Conservation (phyloP, 352 stramenopile genomes). For the Pythium sp. region DNA sequence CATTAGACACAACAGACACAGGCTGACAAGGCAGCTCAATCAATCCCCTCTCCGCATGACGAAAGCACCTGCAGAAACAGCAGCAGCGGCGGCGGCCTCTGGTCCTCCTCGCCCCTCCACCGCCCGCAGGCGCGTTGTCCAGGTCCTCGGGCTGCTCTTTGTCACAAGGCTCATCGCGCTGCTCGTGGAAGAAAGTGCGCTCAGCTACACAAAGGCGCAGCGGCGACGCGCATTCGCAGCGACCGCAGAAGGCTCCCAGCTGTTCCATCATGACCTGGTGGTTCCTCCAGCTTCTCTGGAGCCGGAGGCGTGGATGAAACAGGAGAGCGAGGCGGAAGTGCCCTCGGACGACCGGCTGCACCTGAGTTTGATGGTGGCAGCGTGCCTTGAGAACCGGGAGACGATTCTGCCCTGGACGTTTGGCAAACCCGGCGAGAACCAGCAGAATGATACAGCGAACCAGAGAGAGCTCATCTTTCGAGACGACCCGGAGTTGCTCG, state of each 20-base stretch:
- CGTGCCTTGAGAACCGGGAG: conserved; percentile 19
- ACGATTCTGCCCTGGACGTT: conserved; percentile 24
- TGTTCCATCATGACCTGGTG: conserved; percentile 1
- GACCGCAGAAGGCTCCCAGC: neutral
- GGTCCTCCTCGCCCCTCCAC: neutral
- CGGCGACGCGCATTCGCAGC: neutral
- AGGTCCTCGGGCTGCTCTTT: neutral
- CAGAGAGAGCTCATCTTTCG: conserved; percentile 12
- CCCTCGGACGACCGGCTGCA: conserved; percentile 20
- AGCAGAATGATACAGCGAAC: neutral
- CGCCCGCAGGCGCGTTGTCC: neutral
- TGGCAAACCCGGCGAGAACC: conserved; percentile 3
- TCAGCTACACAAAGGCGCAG: neutral
- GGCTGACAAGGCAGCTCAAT: no score
- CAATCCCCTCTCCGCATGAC: neutral
- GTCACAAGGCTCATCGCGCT: neutral
- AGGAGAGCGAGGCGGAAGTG: neutral
- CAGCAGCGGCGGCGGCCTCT: neutral
- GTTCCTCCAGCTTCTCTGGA: neutral
- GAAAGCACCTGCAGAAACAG: neutral
- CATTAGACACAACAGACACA: no score
- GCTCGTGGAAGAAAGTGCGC: neutral
- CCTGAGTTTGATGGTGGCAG: conserved; percentile 25
- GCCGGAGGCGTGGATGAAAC: neutral
- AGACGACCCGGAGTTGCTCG: conserved; percentile 18